Percentiles rank a stretch among this genome's conserved stretches.
phyloP scores from a whole-genome alignment of 768 basidiomycete genomes.

The Nidularia pulvinata region DNA sequence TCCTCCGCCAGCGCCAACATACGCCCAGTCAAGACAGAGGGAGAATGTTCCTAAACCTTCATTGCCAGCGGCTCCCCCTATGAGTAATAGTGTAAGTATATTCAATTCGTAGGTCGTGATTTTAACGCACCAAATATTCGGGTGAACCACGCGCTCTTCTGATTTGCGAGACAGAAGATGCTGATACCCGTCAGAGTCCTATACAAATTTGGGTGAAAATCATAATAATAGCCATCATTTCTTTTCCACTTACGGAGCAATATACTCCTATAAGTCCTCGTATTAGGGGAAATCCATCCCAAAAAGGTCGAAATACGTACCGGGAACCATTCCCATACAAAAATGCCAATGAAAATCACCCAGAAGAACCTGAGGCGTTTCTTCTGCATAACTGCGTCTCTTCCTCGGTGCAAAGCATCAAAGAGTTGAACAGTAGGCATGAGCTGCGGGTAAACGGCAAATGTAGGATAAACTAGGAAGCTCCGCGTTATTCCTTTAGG shows the following conservation, averaged over 20 bases:
- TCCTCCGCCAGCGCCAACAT: slow-evolving; percentile 31
- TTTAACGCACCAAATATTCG: slow-evolving; percentile 36
- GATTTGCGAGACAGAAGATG: slow-evolving; percentile 40
- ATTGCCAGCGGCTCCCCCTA: slow-evolving; percentile 45
- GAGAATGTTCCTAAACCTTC: slow-evolving; percentile 56
- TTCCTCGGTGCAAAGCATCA: slow-evolving; percentile 38
- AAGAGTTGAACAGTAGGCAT: slow-evolving; percentile 40
- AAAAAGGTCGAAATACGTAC: slow-evolving; percentile 11
- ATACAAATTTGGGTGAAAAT: background rate
- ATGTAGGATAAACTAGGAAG: slow-evolving; percentile 50
- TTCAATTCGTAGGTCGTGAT: background rate
- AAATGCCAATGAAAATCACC: slow-evolving; percentile 37
- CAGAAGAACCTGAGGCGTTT: slow-evolving; percentile 38
- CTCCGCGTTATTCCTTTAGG: slow-evolving; percentile 26
- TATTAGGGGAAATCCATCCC: too few relatives aligned
- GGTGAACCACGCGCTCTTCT: slow-evolving; percentile 34
- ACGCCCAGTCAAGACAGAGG: slow-evolving; percentile 56
- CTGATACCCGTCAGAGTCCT: slow-evolving; percentile 43
- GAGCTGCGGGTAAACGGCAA: slow-evolving; percentile 36
- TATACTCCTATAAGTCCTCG: slow-evolving; percentile 12
- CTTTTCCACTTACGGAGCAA: slow-evolving; percentile 9
- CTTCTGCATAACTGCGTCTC: slow-evolving; percentile 38
- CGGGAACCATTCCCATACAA: slow-evolving; percentile 41
- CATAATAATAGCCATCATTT: background rate
- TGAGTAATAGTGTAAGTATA: slow-evolving; percentile 6